Conservation (phyloP, 2,329 filamentous ascomycete genomes). For the Annulohypoxylon truncatum region DNA sequence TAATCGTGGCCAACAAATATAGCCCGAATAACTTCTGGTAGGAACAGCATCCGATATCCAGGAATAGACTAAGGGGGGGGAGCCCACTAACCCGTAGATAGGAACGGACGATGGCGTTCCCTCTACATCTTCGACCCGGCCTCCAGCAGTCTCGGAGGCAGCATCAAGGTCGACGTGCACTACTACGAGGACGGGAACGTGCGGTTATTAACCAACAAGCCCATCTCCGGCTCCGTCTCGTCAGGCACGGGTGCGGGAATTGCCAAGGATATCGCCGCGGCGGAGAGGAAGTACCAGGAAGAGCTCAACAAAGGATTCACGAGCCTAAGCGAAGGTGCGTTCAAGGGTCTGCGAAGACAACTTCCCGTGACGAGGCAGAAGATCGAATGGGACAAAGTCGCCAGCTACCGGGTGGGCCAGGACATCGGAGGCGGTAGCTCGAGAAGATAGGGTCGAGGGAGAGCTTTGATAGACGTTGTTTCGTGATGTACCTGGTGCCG, state of each 20-base stretch:
- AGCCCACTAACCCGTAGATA: constrained; percentile 51
- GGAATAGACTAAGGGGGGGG: neutral
- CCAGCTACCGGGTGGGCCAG: constrained; percentile 87
- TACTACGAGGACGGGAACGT: constrained; percentile 99
- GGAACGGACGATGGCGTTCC: constrained; percentile 97
- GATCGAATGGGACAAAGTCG: constrained; percentile 99
- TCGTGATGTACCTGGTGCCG: neutral
- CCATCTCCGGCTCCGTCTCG: constrained; percentile 70
- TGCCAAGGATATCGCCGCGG: constrained; percentile 78
- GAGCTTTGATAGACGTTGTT: constrained; percentile 23
- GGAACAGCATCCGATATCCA: constrained; percentile 24
- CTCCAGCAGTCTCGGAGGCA: constrained; percentile 76
- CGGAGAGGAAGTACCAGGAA: constrained; percentile 95
- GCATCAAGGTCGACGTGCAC: constrained; percentile 93
- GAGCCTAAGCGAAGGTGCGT: constrained; percentile 89
- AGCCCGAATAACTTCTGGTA: constrained; percentile 98
- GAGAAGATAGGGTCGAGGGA: constrained; percentile 56
- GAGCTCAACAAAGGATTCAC: constrained; percentile 93
- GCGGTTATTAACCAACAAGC: constrained; percentile 88
- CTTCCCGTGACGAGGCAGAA: constrained; percentile 97
- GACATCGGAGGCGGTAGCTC: constrained; percentile 78
- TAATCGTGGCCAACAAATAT: constrained; percentile 96
- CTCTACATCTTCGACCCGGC: constrained; percentile 82
- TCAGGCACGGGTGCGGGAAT: constrained; percentile 75
- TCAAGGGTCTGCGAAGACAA: constrained; percentile 92